These are phyloP conservation scores for Hymenoscyphus repandus DNA, from an alignment of 2,329 filamentous ascomycete genomes.

Conservation along the genomic window DNA sequence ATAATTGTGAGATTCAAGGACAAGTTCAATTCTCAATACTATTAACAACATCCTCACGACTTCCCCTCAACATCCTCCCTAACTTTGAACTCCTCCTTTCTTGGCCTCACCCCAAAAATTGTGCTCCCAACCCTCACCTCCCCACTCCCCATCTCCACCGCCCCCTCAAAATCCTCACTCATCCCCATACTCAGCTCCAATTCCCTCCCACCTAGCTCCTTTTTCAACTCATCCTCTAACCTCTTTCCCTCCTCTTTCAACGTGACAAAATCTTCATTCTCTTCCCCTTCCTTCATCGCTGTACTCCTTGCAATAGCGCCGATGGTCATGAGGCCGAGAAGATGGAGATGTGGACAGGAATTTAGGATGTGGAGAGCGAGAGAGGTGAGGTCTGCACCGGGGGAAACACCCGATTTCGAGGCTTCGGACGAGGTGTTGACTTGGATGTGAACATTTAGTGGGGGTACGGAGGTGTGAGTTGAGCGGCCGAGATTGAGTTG, in stretches of 20 bases:
- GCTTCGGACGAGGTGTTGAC: constrained; percentile 92
- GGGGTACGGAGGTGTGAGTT: constrained; percentile 27
- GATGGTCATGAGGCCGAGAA: constrained; percentile 94
- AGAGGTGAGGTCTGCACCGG: constrained; percentile 52
- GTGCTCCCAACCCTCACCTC: constrained; percentile 92
- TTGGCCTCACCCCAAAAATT: constrained; percentile 80
- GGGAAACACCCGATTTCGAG: constrained; percentile 76
- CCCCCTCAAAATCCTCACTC: constrained; percentile 93
- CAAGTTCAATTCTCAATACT: too few species aligned
- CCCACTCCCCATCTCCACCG: constrained; percentile 74
- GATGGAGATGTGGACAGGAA: constrained; percentile 64
- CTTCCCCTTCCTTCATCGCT: constrained; percentile 65
- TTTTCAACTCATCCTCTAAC: constrained; percentile 56
- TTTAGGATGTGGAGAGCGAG: constrained; percentile 67
- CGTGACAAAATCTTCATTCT: constrained; percentile 83
- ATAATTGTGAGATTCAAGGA: too few species aligned
- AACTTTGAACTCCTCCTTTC: constrained; percentile 24
- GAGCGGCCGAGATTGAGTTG: constrained; percentile 70
- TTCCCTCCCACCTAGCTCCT: constrained; percentile 52
- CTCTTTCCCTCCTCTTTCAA: constrained; percentile 66
- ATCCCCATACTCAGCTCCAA: constrained; percentile 97
- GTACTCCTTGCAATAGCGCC: constrained; percentile 84
- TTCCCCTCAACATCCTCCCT: constrained; percentile 16
- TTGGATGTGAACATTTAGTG: constrained; percentile 70
- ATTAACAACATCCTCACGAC: constrained; percentile 8